These are phyloP conservation scores for Penicillium maclennaniae DNA, from an alignment of 495 filamentous ascomycete species.

Conservation along the genomic window DNA sequence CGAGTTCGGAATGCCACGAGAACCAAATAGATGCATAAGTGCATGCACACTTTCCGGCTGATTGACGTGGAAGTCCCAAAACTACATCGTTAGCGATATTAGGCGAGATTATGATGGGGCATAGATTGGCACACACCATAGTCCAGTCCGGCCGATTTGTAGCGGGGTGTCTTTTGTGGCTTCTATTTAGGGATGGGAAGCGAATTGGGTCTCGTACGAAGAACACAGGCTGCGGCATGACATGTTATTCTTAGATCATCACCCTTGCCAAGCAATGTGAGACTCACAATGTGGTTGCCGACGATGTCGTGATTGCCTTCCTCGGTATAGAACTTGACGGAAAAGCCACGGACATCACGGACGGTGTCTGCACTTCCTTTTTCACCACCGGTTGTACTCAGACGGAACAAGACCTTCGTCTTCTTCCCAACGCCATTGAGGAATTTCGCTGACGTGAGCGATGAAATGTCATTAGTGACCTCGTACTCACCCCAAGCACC, in stretches of 20 bases:
- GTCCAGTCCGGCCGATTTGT: conserved; percentile 46
- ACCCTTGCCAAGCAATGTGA: not conserved
- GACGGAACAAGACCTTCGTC: conserved; percentile 51
- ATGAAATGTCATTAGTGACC: conserved; percentile 51
- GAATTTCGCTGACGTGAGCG: conserved; percentile 35
- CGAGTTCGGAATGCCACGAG: conserved; percentile 60
- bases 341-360: conserved; percentile 60
- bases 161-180: conserved; percentile 47
- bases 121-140: conserved; percentile 32
- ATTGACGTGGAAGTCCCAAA: conserved; percentile 51
- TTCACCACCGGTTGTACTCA: conserved; percentile 60
- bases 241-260: not conserved
- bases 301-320: conserved; percentile 72
- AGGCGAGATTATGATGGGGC: not conserved
- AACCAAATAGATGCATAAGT: conserved; percentile 66
- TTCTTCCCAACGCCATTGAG: conserved; percentile 57
- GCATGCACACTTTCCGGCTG: conserved; percentile 51
- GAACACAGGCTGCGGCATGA: conserved; percentile 38
- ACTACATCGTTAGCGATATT: conserved; percentile 23
- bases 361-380: conserved; percentile 56
- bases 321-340: conserved; percentile 68
- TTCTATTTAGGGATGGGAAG: conserved; percentile 51
- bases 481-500: conserved; percentile 74
- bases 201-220: conserved; percentile 53
- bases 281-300: conserved; percentile 48